phyloP scores from a whole-genome alignment of 345 rosid genomes.

The Leavenworthia alabamica region DNA sequence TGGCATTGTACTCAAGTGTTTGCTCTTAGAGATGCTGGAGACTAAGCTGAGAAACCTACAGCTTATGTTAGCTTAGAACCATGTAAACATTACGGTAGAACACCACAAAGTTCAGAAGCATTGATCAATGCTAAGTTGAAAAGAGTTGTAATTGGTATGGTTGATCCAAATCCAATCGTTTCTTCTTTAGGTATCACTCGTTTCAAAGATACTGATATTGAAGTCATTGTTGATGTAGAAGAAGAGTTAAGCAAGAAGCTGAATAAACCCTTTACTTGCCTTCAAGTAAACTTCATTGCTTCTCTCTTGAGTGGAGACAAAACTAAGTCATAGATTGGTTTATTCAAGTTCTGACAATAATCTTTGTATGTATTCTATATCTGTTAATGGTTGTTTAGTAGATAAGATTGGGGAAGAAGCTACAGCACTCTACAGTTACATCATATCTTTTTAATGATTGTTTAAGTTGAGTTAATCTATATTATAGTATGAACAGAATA shows the following conservation, averaged over 20 bases:
- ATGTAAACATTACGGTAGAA: slow-evolving; percentile 84
- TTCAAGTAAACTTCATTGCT: slow-evolving; percentile 56
- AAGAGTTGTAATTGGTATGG: slow-evolving; percentile 72
- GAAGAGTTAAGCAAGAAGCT: slow-evolving; percentile 72
- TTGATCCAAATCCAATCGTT: slow-evolving; percentile 90
- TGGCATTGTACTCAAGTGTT: slow-evolving; percentile 52
- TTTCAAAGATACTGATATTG: slow-evolving; percentile 59
- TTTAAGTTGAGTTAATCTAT: background rate
- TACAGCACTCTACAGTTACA: background rate
- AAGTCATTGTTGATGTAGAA: slow-evolving; percentile 60
- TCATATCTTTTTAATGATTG: background rate
- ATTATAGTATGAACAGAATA: too few relatives aligned
- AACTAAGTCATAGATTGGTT: too few relatives aligned
- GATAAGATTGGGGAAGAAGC: slow-evolving; percentile 65
- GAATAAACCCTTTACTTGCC: slow-evolving; percentile 66
- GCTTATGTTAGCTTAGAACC: slow-evolving; percentile 94
- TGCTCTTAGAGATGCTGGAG: slow-evolving; percentile 79
- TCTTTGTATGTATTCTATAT: slow-evolving; percentile 55
- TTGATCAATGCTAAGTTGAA: slow-evolving; percentile 74
- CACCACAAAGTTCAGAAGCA: slow-evolving; percentile 90
- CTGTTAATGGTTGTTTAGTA: slow-evolving; percentile 47
- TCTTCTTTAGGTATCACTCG: slow-evolving; percentile 61
- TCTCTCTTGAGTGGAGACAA: background rate
- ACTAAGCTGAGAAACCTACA: slow-evolving; percentile 66
- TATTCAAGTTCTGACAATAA: background rate